Percentiles rank a stretch among this genome's conserved stretches.
Evolutionary conservation across 2,329 filamentous ascomycete genomes (phyloP).

Genomic region (Colletotrichum paranaense): DNA sequence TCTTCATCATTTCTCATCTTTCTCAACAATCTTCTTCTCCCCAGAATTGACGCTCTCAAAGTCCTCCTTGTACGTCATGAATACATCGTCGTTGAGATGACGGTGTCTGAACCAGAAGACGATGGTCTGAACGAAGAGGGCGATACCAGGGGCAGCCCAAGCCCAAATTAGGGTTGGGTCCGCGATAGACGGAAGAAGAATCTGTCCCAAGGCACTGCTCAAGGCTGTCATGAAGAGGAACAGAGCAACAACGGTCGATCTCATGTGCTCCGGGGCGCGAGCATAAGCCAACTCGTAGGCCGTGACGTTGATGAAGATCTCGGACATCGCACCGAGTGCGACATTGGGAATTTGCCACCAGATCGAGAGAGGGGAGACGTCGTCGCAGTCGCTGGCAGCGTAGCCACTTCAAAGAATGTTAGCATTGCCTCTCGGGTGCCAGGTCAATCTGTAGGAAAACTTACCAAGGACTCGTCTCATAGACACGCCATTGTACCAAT

Average conservation of each 20-base stretch:
- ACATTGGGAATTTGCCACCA: slow-evolving; percentile 63
- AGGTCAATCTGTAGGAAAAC: background rate
- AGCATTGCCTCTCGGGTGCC: background rate
- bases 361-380: slow-evolving; percentile 57
- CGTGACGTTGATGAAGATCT: slow-evolving; percentile 72
- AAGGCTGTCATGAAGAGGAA: slow-evolving; percentile 69
- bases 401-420: slow-evolving; percentile 47
- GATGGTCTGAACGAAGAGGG: slow-evolving; percentile 39
- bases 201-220: slow-evolving; percentile 61
- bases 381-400: slow-evolving; percentile 52
- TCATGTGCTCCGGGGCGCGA: slow-evolving; percentile 75
- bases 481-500: slow-evolving; percentile 69
- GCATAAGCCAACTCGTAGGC: slow-evolving; percentile 76
- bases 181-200: slow-evolving; percentile 52
- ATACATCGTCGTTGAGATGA: slow-evolving; percentile 38
- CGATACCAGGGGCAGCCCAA: slow-evolving; percentile 42
- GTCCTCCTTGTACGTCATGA: slow-evolving; percentile 30
- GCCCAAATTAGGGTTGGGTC: slow-evolving; percentile 48
- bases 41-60: background rate
- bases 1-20: slow-evolving; percentile 2
- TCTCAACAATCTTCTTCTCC: slow-evolving; percentile 14
- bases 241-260: slow-evolving; percentile 66
- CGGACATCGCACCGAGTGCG: slow-evolving; percentile 62
- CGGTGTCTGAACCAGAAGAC: slow-evolving; percentile 41
- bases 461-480: slow-evolving; percentile 62